These are phyloP conservation scores for Chalaropsis ovoidea DNA, from an alignment of 2,329 filamentous ascomycete genomes.

Conservation along the genomic window DNA sequence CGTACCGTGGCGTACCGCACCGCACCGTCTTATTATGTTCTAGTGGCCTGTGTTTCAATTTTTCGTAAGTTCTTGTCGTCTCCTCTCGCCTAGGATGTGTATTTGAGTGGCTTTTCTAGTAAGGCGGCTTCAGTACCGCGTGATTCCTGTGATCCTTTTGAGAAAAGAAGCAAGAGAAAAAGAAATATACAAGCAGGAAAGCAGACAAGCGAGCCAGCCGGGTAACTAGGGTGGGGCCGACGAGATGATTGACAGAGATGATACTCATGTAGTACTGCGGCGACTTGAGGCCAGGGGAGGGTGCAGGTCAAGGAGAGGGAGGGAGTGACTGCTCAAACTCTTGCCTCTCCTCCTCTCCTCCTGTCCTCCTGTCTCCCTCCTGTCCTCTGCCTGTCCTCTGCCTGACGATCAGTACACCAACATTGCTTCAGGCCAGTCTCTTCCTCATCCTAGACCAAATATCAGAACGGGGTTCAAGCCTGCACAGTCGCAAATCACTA, in stretches of 20 bases:
- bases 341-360: not conserved
- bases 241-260: no score
- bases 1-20: not conserved
- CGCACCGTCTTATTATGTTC: not conserved
- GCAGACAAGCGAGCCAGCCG: not conserved
- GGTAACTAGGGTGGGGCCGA: not conserved
- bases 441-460: not conserved
- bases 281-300: no score
- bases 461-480: not conserved
- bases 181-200: no score
- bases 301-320: no score
- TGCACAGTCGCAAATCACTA: not conserved
- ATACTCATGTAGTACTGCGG: no score
- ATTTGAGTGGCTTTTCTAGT: not conserved
- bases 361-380: not conserved
- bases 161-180: not conserved
- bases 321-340: not conserved
- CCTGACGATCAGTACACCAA: not conserved
- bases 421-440: not conserved
- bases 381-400: not conserved
- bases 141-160: not conserved
- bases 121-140: conserved; percentile 1
- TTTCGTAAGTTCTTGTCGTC: not conserved
- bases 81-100: not conserved
- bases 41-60: not conserved